phyloP scores from a whole-genome alignment of 441 rosid genomes.

The Daphne laureola region DNA sequence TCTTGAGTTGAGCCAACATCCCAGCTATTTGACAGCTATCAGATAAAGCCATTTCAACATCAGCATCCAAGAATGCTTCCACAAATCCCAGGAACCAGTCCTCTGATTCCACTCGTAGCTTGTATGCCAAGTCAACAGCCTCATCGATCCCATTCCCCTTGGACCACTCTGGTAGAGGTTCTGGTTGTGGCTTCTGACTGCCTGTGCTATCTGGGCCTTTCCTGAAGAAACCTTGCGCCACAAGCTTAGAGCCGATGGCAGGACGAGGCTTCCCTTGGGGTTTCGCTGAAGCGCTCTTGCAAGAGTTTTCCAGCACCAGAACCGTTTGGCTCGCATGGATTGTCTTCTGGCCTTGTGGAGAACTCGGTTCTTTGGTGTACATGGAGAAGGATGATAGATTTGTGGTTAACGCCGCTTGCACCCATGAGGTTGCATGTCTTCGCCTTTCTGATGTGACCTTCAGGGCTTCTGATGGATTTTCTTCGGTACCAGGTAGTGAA shows the following conservation, averaged over 20 bases:
- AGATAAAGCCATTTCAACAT: slow-evolving; percentile 48
- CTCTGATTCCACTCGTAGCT: slow-evolving; percentile 63
- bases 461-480: slow-evolving; percentile 45
- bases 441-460: slow-evolving; percentile 53
- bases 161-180: slow-evolving; percentile 63
- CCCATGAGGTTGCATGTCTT: slow-evolving; percentile 73
- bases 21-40: slow-evolving; percentile 84
- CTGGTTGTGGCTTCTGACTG: slow-evolving; percentile 36
- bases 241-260: slow-evolving; percentile 56
- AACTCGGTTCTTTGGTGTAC: slow-evolving; percentile 41
- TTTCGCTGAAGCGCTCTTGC: slow-evolving; percentile 43
- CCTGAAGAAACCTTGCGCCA: slow-evolving; percentile 60
- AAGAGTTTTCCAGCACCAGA: slow-evolving; percentile 48
- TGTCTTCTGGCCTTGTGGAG: slow-evolving; percentile 30
- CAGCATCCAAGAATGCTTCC: slow-evolving; percentile 81
- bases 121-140: slow-evolving; percentile 67
- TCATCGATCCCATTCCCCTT: slow-evolving; percentile 65
- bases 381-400: slow-evolving; percentile 73
- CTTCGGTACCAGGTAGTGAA: slow-evolving; percentile 46
- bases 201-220: slow-evolving; percentile 42
- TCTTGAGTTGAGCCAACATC: slow-evolving; percentile 78
- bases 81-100: slow-evolving; percentile 92
- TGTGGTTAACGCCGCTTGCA: slow-evolving; percentile 83
- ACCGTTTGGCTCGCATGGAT: slow-evolving; percentile 32
- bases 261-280: slow-evolving; percentile 43